Conservation (phyloP, 345 rosid species). For the Salix dunnii region DNA sequence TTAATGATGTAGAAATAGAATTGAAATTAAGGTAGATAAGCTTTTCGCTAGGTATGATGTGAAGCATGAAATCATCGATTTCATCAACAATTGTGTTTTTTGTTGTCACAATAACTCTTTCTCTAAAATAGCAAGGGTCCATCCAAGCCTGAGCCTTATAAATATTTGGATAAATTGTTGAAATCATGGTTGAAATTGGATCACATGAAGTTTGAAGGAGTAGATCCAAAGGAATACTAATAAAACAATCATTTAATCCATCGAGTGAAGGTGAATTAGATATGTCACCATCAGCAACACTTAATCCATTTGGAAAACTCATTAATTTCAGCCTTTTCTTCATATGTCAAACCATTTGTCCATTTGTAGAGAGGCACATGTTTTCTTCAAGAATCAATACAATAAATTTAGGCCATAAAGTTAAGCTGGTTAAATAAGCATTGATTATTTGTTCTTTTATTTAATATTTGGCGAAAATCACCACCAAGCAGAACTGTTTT, state of each 20-base stretch:
- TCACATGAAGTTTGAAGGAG: background rate
- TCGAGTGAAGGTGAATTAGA: background rate
- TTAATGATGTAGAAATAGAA: background rate
- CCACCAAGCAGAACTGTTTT: background rate
- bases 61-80: background rate
- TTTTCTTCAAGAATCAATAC: background rate
- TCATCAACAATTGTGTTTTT: background rate
- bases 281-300: background rate
- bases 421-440: background rate
- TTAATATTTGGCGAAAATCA: background rate
- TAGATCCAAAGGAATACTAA: background rate
- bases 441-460: background rate
- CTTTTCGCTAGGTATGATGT: fast-evolving
- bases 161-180: background rate
- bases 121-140: background rate
- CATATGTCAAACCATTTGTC: fast-evolving
- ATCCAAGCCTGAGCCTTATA: no score
- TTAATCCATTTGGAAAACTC: background rate
- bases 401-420: background rate
- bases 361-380: background rate
- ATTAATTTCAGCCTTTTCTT: no score
- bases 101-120: background rate
- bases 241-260: background rate
- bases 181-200: background rate
- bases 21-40: background rate